Conservation (phyloP, 441 rosid genomes). For the Erodium trifolium region DNA sequence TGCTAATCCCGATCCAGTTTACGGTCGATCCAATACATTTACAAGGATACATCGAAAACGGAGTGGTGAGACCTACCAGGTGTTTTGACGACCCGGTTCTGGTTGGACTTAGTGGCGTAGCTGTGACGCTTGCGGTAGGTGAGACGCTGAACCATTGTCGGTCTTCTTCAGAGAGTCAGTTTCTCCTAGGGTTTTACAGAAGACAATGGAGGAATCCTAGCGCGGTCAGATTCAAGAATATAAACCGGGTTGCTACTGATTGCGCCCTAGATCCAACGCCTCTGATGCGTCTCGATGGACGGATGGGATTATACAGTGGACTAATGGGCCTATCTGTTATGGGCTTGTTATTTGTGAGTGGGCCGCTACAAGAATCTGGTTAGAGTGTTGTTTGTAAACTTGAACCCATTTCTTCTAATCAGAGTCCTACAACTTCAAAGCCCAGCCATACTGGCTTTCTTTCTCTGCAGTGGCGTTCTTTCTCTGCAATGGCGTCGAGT, state of each 20-base stretch:
- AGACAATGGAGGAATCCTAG: not conserved
- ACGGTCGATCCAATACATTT: not conserved
- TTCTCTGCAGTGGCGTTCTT: not conserved
- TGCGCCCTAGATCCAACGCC: conserved; percentile 25
- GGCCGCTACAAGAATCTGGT: no score
- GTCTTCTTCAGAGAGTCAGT: not conserved
- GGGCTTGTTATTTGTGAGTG: not conserved
- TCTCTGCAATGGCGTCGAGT: not conserved
- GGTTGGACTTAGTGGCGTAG: conserved; percentile 61
- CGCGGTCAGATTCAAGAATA: not conserved
- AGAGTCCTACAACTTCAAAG: no score
- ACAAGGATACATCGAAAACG: not conserved
- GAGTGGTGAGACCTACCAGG: conserved; percentile 31
- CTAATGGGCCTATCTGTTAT: not conserved
- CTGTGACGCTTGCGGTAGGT: conserved; percentile 52
- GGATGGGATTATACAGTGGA: not conserved
- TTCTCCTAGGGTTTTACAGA: conserved; percentile 24
- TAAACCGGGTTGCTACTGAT: conserved; percentile 9
- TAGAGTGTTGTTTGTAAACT: no score
- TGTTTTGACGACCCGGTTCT: conserved; percentile 52
- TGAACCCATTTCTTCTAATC: no score
- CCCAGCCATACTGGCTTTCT: no score
- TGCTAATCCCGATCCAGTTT: no score
- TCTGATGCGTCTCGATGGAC: no score
- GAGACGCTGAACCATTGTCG: conserved; percentile 50